Evolutionary conservation across 2,329 filamentous ascomycete genomes (phyloP).

Genomic region (Samsoniella hepiali): DNA sequence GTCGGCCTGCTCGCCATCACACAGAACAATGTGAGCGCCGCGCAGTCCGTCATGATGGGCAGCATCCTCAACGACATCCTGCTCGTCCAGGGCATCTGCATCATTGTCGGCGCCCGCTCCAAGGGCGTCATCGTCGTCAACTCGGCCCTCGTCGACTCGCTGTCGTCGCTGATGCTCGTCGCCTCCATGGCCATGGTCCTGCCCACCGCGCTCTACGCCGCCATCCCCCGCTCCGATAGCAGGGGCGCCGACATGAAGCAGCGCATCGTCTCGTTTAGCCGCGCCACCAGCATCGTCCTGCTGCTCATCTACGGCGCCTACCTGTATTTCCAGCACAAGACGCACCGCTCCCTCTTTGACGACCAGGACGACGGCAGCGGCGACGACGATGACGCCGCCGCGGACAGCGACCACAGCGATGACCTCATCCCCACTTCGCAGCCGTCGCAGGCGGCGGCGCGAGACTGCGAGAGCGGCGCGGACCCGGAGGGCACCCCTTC

Average conservation of each 20-base stretch:
- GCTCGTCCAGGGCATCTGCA: slow-evolving; percentile 22
- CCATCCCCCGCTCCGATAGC: slow-evolving; percentile 8
- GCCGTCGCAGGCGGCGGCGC: background rate
- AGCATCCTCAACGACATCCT: slow-evolving; percentile 23
- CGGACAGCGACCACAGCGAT: background rate
- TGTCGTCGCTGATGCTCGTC: slow-evolving; percentile 22
- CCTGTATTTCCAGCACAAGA: slow-evolving; percentile 22
- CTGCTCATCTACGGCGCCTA: slow-evolving; percentile 20
- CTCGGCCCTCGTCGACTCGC: slow-evolving; percentile 20
- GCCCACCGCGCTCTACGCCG: slow-evolving; percentile 21
- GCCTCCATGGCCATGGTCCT: slow-evolving; percentile 22
- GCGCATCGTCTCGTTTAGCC: slow-evolving; percentile 21
- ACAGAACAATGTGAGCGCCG: slow-evolving; percentile 19
- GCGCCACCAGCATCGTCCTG: slow-evolving; percentile 20
- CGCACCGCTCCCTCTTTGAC: slow-evolving; percentile 20
- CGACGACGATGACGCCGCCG: background rate
- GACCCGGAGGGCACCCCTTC: slow-evolving; percentile 14
- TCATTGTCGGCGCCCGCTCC: slow-evolving; percentile 21
- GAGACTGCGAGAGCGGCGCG: slow-evolving; percentile 12
- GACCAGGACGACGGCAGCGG: slow-evolving; percentile 10
- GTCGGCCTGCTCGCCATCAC: slow-evolving; percentile 21
- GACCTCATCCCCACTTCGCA: slow-evolving; percentile 8
- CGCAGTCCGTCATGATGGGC: slow-evolving; percentile 22
- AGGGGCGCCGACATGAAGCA: slow-evolving; percentile 9
- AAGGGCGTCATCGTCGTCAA: slow-evolving; percentile 22